Conservation (phyloP, 1,139 yeast genomes). For the Sugiyamaella xylanicola region DNA sequence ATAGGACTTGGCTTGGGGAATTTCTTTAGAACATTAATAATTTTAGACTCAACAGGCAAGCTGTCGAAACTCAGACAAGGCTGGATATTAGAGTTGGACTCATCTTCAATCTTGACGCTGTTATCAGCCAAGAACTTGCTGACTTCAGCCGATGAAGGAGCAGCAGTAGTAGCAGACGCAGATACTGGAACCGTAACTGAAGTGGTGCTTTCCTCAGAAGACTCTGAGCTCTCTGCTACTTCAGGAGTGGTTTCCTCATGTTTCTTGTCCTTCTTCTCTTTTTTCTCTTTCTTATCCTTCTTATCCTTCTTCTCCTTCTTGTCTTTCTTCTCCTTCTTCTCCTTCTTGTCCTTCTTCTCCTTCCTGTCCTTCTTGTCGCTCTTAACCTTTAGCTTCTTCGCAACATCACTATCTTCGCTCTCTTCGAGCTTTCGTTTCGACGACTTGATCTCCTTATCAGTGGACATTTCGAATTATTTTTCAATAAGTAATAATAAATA, state of each 20-base stretch:
- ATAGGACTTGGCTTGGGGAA: constrained; percentile 95
- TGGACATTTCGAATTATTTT: constrained; percentile 5
- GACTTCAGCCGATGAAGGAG: constrained; percentile 42
- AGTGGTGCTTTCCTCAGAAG: too few species aligned
- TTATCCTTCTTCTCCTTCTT: constrained; percentile 40
- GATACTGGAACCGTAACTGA: too few species aligned
- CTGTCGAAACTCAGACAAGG: constrained; percentile 76
- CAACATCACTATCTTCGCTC: constrained; percentile 23
- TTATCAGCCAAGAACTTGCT: constrained; percentile 66
- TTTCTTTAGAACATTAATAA: constrained; percentile 52
- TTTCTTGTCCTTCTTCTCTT: constrained; percentile 50
- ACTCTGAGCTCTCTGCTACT: not conserved
- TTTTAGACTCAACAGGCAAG: constrained; percentile 56
- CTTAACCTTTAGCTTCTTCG: constrained; percentile 25
- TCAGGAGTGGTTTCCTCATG: constrained; percentile 50
- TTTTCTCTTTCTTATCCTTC: constrained; percentile 46
- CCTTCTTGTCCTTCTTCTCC: constrained; percentile 31
- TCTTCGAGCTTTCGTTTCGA: constrained; percentile 22
- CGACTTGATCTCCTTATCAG: constrained; percentile 13
- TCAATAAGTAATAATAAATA: not conserved
- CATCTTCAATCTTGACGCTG: constrained; percentile 81
- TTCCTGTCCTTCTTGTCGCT: constrained; percentile 26
- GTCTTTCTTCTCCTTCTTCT: constrained; percentile 32
- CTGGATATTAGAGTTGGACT: constrained; percentile 48
- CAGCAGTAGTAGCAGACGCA: constrained; percentile 10